A percentile compares a stretch with the other conserved stretches of the same genome.
phyloP scores from a whole-genome alignment of 176 grass and related monocot species.

The Paspalum vaginatum region DNA sequence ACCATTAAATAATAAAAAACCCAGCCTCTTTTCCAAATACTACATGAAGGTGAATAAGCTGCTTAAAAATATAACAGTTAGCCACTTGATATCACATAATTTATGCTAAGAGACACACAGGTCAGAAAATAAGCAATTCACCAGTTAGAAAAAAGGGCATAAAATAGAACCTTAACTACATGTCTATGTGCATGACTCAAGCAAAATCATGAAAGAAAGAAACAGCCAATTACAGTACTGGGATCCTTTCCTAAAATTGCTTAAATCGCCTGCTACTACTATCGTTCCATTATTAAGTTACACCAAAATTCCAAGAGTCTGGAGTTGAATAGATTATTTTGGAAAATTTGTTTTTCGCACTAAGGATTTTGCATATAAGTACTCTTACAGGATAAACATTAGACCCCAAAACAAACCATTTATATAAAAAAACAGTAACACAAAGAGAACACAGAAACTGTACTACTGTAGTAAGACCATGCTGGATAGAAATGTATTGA shows the following conservation, averaged over 20 bases:
- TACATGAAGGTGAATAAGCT: slow-evolving; percentile 17
- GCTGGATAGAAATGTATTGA: slow-evolving; percentile 6
- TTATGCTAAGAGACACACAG: not conserved
- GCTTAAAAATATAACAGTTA: slow-evolving; percentile 6
- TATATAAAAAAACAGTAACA: not conserved
- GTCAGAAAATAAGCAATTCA: not conserved
- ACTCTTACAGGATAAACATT: slow-evolving; percentile 27
- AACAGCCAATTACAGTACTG: slow-evolving; percentile 19
- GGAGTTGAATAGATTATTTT: not conserved
- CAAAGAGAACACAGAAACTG: not conserved
- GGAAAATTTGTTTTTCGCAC: not conserved
- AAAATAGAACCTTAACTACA: not conserved
- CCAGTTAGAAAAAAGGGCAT: not conserved
- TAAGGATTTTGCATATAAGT: slow-evolving; percentile 29
- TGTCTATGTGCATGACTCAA: not conserved
- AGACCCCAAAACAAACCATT: slow-evolving; percentile 21
- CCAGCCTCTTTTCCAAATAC: not conserved
- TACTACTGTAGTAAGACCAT: not conserved
- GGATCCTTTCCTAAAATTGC: not conserved
- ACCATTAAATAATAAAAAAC: slow-evolving; percentile 14
- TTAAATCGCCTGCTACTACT: slow-evolving; percentile 13
- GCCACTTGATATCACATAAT: not conserved
- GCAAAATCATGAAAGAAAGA: slow-evolving; percentile 30
- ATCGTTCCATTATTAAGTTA: not conserved
- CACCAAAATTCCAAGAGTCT: not conserved